phyloP scores from a whole-genome alignment of 176 grass and related monocot genomes.

The Panicum miliaceum region DNA sequence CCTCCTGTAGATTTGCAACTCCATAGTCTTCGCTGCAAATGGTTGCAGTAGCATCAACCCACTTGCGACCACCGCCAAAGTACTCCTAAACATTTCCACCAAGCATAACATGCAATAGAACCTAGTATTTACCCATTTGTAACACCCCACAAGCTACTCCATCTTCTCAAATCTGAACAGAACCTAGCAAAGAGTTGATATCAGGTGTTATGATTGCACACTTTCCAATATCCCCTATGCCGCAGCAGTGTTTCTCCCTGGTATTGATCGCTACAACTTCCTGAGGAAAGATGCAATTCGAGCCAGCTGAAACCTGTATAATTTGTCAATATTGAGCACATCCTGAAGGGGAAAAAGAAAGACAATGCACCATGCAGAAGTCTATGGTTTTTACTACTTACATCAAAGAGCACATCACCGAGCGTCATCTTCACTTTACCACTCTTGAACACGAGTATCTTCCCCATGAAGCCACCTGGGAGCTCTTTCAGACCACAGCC shows the following conservation, averaged over 20 bases:
- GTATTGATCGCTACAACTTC: slow-evolving; percentile 56
- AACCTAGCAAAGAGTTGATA: slow-evolving; percentile 57
- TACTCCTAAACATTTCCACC: background rate
- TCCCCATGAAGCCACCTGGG: slow-evolving; percentile 67
- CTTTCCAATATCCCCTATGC: slow-evolving; percentile 58
- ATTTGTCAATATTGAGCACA: background rate
- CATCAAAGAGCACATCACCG: slow-evolving; percentile 68
- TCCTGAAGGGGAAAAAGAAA: background rate
- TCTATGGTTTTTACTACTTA: slow-evolving; percentile 36
- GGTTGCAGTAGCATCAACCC: background rate
- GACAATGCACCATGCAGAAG: slow-evolving; percentile 19
- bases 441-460: slow-evolving; percentile 73
- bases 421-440: slow-evolving; percentile 87
- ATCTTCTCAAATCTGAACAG: slow-evolving; percentile 34
- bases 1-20: slow-evolving; percentile 12
- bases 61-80: background rate
- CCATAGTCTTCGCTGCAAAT: background rate
- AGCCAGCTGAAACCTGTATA: slow-evolving; percentile 66
- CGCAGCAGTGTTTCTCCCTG: slow-evolving; percentile 71
- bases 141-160: background rate
- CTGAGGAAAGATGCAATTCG: slow-evolving; percentile 60
- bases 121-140: background rate
- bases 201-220: slow-evolving; percentile 58
- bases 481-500: slow-evolving; percentile 63
- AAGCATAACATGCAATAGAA: background rate